A percentile compares a stretch with the other conserved stretches of the same genome.
Evolutionary conservation across 768 basidiomycete species (phyloP).

Genomic region (Phaffia tasmanica): DNA sequence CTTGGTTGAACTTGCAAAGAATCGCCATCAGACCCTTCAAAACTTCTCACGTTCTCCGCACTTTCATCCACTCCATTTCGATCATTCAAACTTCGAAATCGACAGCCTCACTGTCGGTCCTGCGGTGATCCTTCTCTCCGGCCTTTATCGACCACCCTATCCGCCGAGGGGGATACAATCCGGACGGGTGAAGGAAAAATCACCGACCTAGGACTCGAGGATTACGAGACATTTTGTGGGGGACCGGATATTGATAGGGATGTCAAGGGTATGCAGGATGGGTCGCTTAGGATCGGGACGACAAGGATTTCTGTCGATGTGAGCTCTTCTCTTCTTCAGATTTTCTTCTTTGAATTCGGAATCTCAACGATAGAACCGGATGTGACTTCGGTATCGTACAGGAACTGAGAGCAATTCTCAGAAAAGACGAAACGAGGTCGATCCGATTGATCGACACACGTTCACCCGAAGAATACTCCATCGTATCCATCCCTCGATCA

Average conservation of each 20-base stretch:
- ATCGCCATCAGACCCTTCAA: constrained; percentile 48
- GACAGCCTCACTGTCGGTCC: constrained; percentile 58
- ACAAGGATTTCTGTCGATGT: constrained; percentile 10
- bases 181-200: constrained; percentile 38
- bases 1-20: constrained; percentile 1
- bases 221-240: constrained; percentile 82
- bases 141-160: background rate
- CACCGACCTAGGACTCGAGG: constrained; percentile 47
- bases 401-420: constrained; percentile 43
- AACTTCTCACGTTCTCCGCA: constrained; percentile 64
- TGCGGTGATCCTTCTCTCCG: constrained; percentile 41
- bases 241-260: constrained; percentile 45
- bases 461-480: constrained; percentile 66
- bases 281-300: constrained; percentile 38
- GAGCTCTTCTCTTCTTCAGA: background rate
- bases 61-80: constrained; percentile 62
- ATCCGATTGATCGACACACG: constrained; percentile 65
- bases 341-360: constrained; percentile 10
- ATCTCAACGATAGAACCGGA: background rate
- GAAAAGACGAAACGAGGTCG: constrained; percentile 30
- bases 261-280: constrained; percentile 54
- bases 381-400: constrained; percentile 33
- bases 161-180: constrained; percentile 41
- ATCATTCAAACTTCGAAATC: constrained; percentile 63
- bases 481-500: constrained; percentile 66